phyloP scores from a whole-genome alignment of 2,329 filamentous ascomycete species.

The Ophiocordyceps robertsii region DNA sequence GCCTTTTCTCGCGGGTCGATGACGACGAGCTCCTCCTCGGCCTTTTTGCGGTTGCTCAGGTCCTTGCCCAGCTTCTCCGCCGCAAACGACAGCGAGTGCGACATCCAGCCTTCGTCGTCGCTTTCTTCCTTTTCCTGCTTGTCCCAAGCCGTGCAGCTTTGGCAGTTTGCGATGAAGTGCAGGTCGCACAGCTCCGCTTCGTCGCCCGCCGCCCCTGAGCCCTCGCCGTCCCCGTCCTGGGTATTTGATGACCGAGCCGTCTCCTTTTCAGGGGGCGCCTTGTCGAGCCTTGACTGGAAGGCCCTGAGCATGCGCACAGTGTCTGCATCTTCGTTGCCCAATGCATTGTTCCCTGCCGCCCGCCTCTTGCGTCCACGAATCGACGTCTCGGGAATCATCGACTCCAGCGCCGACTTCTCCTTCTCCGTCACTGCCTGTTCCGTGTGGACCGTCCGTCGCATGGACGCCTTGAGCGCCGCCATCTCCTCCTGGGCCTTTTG shows the following conservation, averaged over 20 bases:
- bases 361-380: conserved; percentile 58
- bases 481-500: conserved; percentile 70
- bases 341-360: conserved; percentile 37
- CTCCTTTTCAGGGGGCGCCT: conserved; percentile 29
- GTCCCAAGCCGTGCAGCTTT: conserved; percentile 82
- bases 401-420: conserved; percentile 55
- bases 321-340: conserved; percentile 44
- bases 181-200: conserved; percentile 76
- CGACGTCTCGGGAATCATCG: conserved; percentile 60
- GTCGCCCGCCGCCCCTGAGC: conserved; percentile 22
- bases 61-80: conserved; percentile 89
- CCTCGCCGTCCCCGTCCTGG: conserved; percentile 12
- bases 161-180: conserved; percentile 91
- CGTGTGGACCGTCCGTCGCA: conserved; percentile 50
- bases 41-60: conserved; percentile 77
- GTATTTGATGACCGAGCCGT: conserved; percentile 23
- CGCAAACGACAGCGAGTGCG: conserved; percentile 70
- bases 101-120: conserved; percentile 67
- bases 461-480: conserved; percentile 65
- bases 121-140: conserved; percentile 44
- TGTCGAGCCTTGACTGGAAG: conserved; percentile 67
- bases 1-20: conserved; percentile 85
- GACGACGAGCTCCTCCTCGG: conserved; percentile 80
- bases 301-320: conserved; percentile 60
- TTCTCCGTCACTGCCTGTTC: conserved; percentile 37